These are phyloP conservation scores for Aschersonia sp. DNA, from an alignment of 2,329 filamentous ascomycete species.

Conservation along the genomic window DNA sequence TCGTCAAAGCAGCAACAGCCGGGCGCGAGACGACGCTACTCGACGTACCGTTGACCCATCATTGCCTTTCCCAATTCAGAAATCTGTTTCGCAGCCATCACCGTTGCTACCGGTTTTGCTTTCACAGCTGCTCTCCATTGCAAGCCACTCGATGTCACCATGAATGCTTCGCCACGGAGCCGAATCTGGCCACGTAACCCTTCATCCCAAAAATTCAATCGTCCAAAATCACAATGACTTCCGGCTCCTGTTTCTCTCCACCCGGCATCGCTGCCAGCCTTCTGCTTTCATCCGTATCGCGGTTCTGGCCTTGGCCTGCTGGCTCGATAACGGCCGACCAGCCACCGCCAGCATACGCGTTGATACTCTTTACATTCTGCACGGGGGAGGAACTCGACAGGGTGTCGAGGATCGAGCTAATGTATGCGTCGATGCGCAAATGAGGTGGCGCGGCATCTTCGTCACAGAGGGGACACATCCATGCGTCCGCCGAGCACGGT, in stretches of 20 bases:
- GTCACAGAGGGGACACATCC: constrained; percentile 77
- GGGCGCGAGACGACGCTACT: too few species aligned
- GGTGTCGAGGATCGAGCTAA: constrained; percentile 43
- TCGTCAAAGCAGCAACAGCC: too few species aligned
- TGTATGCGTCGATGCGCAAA: constrained; percentile 61
- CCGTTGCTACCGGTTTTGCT: too few species aligned
- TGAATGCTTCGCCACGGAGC: too few species aligned
- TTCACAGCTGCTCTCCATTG: too few species aligned
- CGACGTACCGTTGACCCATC: too few species aligned
- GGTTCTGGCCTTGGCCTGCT: constrained; percentile 12
- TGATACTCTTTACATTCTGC: constrained; percentile 15
- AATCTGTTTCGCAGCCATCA: too few species aligned
- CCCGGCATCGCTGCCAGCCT: neutral
- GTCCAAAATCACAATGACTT: constrained; percentile 15
- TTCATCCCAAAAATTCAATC: constrained; percentile 3
- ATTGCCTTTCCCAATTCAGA: too few species aligned
- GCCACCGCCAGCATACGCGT: constrained; percentile 13
- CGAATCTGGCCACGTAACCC: too few species aligned
- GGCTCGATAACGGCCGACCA: constrained; percentile 18
- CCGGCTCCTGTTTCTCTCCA: neutral
- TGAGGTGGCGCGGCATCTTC: constrained; percentile 60
- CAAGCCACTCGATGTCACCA: too few species aligned
- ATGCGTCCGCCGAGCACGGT: constrained; percentile 50
- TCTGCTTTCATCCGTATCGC: neutral
- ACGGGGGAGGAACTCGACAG: constrained; percentile 20